Evolutionary conservation across 2,329 filamentous ascomycete genomes (phyloP).

Genomic region (Alternaria burnsii): DNA sequence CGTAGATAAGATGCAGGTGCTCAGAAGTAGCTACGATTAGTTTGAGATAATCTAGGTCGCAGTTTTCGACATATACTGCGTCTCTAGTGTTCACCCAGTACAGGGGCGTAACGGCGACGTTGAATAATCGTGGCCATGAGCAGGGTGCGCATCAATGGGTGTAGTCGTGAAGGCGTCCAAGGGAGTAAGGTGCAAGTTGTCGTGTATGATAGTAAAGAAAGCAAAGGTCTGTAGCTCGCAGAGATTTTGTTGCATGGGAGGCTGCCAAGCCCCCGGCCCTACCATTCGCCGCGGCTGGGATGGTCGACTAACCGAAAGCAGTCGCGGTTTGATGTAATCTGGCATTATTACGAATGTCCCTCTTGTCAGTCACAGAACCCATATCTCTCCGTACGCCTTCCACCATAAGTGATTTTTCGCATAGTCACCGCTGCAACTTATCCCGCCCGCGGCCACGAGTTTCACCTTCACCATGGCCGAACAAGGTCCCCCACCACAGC

Average conservation of each 20-base stretch:
- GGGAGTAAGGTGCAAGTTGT: background rate
- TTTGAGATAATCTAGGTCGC: background rate
- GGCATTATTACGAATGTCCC: constrained; percentile 23
- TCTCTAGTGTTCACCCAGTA: background rate
- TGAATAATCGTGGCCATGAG: background rate
- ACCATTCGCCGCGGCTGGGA: constrained; percentile 8
- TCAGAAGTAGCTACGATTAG: background rate
- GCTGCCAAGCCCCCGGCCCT: constrained; percentile 14
- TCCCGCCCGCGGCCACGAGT: constrained; percentile 7
- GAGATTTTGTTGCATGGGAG: constrained; percentile 12
- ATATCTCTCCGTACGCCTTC: background rate
- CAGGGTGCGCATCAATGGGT: background rate
- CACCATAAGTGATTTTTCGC: background rate
- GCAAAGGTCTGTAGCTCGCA: constrained; percentile 4
- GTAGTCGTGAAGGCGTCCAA: background rate
- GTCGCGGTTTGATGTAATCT: constrained; percentile 17
- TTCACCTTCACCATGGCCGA: constrained; percentile 27
- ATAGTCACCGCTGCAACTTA: background rate
- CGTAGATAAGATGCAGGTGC: background rate
- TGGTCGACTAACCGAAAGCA: background rate
- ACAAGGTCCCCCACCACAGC: constrained; percentile 26
- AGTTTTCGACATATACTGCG: background rate
- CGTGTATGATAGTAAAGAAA: background rate
- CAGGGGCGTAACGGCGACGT: background rate
- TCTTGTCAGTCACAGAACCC: constrained; percentile 10